Evolutionary conservation across 169 alveolate species (phyloP), one percentile per base, ranked within the genome.

Genomic region (Plasmodium falciparum): DNA sequence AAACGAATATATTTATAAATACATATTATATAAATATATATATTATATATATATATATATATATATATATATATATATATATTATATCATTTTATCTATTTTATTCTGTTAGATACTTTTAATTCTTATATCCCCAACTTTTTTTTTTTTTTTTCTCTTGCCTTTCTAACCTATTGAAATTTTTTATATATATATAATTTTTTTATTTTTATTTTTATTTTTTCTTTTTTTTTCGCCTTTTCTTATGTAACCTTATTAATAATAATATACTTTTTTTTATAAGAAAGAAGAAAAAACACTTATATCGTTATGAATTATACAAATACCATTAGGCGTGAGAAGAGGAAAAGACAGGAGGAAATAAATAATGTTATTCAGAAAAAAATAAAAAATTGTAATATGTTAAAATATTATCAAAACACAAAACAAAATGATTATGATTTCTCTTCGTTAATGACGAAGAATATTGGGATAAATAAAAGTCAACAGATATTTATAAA

Each of bases 331-430:
- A 80, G 52, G 7, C 72, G 90, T 61, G 71, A 80, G 29, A 80
- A 80, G 24, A 80, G 90, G 70, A 80, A 80, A 80, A 80, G 90
- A 66, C 73, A 80, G 78, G 90, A 80, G 78, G 83, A 54, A 80
- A 80, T 59, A 80, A 65, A 78, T 56, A 71, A 80, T 80, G 90
- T 33, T 67, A 67, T 80, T 67, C 66, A 54, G 80, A 80, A 80
- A 67, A 80, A 80, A 80, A 52, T 67, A 70, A 80, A 80, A 47
- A 11, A 80, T 24, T 52, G 73, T 59, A 80, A 80, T 67, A 80
- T 80, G 90, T 80, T 67, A 29, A 80, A 66, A 29, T 52, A 70
- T 22, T 66, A 50, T 45, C 54, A 67, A 33, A 71, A 33, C 11
- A 65, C 50, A 24, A 49, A 33, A 24, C 22, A 69, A 33, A 69